Evolutionary conservation across 192 early-diverging fungal species (phyloP), one percentile per base, ranked within the genome.

Genomic region (Umbelopsis sp.): DNA sequence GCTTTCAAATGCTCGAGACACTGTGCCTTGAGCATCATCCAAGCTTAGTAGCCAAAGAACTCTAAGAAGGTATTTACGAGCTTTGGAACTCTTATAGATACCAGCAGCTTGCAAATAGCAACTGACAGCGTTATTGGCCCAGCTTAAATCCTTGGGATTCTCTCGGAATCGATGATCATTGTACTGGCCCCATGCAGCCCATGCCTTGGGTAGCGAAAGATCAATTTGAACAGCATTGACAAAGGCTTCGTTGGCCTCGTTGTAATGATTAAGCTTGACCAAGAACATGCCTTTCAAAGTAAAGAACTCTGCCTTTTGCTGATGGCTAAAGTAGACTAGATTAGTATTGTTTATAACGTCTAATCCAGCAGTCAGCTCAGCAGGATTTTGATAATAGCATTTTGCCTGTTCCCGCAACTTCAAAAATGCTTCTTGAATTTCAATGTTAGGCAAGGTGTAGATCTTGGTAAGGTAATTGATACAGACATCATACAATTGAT

Each of bases 321-420:
- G 82, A 6, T 80, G 79, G 45, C 86, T 92, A 80, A 99, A 99
- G 81, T 97, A 99, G 67, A 94, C 85, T 72, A 99, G 80, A 72
- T 99, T 99, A 21, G 98, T 99, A 78, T 99, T 98, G 83, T 95
- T 98, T 82, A 99, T 98, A 9, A 98, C 95, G 70, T 99, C 97
- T 33, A 99, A 80, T 6, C 97, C 98, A 21, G 89, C 90, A 35
- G 93, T 86, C 70, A 97, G 86, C 80, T 99, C 97, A 4, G 83
- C 78, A 8, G 95, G 89, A 46, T 91, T 91, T 50, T 94, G 88
- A 80, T 95, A 97, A 77, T 98, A 92, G 81, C 96, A 98, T 78
- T 99, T 98, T 58, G 97, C 97, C 81, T 98, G 96, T 84, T 98
- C 97, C 41, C 92, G 89, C 65, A 98, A 81, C 80, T 98, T 98